Evolutionary conservation across 768 basidiomycete species (phyloP).

Genomic region (Boletus eberwhitei): DNA sequence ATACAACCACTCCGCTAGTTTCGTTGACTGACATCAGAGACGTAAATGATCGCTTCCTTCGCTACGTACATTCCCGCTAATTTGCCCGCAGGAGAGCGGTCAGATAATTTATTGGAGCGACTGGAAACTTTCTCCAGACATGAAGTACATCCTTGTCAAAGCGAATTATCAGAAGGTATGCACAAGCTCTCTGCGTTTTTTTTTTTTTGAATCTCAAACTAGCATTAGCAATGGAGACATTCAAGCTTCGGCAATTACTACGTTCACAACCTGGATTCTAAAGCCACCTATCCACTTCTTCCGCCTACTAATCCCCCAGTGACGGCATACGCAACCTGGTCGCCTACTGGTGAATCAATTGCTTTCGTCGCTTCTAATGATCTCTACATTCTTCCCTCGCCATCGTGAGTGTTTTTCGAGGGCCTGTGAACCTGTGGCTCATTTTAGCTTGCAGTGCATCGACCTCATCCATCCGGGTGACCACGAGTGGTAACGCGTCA

Average conservation of each 20-base stretch:
- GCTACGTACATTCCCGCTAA: not conserved
- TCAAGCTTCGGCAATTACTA: slow-evolving; percentile 92
- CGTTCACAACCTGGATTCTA: slow-evolving; percentile 73
- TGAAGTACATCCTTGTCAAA: slow-evolving; percentile 84
- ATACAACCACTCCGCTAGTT: slow-evolving; percentile 62
- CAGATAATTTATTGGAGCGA: slow-evolving; percentile 44
- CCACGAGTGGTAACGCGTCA: slow-evolving; percentile 73
- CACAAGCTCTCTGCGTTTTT: not conserved
- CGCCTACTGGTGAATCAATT: slow-evolving; percentile 76
- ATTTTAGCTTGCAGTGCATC: slow-evolving; percentile 29
- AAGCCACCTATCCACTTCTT: slow-evolving; percentile 66
- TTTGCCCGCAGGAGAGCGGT: slow-evolving; percentile 49
- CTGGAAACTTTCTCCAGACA: slow-evolving; percentile 89
- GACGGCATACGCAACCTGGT: slow-evolving; percentile 83
- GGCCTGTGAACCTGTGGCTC: not conserved
- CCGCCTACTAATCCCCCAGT: slow-evolving; percentile 65
- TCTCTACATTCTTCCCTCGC: slow-evolving; percentile 75
- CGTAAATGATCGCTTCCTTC: slow-evolving; percentile 38
- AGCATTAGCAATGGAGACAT: slow-evolving; percentile 86
- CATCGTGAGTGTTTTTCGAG: slow-evolving; percentile 44
- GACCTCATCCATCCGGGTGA: slow-evolving; percentile 65
- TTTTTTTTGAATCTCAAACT: slow-evolving; percentile 3
- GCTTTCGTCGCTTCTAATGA: slow-evolving; percentile 88
- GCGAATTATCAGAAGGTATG: slow-evolving; percentile 68
- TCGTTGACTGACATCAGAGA: slow-evolving; percentile 56